Conservation (phyloP, 306 rosid species). For the Adenanthera pavonina region DNA sequence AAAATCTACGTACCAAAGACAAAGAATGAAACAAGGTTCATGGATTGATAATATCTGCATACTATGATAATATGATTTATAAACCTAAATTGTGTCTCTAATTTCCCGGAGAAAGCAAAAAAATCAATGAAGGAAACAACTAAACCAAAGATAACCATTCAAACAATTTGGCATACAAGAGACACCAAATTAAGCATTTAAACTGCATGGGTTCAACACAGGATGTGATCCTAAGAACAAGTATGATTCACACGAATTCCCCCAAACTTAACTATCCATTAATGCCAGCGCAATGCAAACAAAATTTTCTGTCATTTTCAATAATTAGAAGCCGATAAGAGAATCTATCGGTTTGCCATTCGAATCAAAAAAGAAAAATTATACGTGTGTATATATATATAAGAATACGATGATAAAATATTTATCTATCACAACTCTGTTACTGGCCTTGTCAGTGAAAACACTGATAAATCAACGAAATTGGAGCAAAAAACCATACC, state of each 20-base stretch:
- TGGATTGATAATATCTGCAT: neutral
- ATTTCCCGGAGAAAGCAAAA: neutral
- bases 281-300: neutral
- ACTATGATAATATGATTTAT: neutral
- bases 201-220: neutral
- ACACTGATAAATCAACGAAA: neutral
- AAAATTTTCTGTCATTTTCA: neutral
- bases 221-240: neutral
- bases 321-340: neutral
- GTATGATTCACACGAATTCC: conserved; percentile 16
- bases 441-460: neutral
- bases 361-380: neutral
- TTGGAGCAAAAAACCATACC: conserved; percentile 54
- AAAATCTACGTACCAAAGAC: neutral
- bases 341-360: conserved; percentile 24
- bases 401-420: neutral
- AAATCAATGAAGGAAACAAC: neutral
- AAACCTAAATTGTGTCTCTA: neutral
- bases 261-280: neutral
- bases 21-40: neutral
- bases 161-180: neutral
- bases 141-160: neutral
- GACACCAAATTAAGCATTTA: neutral
- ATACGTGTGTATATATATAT: neutral
- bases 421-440: neutral